Conservation (phyloP, 306 rosid species). For the Leucaena leucocephala region DNA sequence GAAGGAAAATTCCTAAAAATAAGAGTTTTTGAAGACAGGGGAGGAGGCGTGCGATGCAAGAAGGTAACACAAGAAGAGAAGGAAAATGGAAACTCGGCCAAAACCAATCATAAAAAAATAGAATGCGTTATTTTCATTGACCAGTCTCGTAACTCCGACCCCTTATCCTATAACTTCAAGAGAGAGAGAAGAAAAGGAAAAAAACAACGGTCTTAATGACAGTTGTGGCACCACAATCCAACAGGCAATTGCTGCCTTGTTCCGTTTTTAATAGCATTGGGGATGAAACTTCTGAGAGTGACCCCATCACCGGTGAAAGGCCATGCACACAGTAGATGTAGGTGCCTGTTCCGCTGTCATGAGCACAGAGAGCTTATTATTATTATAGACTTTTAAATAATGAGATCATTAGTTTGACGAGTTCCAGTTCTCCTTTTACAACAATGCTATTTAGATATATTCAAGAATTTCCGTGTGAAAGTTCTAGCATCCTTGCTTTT, state of each 20-base stretch:
- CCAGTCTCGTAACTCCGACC: background rate
- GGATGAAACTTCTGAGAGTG: background rate
- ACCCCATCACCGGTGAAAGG: background rate
- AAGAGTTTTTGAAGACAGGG: background rate
- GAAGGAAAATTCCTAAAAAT: background rate
- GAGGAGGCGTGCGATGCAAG: slow-evolving; percentile 28
- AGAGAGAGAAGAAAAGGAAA: background rate
- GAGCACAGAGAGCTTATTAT: background rate
- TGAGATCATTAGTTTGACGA: no score
- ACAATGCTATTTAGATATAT: background rate
- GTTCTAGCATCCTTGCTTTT: background rate
- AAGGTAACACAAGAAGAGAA: slow-evolving; percentile 1
- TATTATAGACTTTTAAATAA: background rate
- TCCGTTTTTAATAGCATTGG: background rate
- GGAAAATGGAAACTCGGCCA: slow-evolving; percentile 1
- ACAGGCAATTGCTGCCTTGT: background rate
- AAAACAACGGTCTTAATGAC: background rate
- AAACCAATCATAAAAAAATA: background rate
- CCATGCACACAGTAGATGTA: background rate
- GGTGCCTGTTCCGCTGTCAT: background rate
- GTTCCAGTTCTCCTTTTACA: background rate
- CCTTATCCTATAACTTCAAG: background rate
- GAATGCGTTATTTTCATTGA: background rate
- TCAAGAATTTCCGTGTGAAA: background rate
- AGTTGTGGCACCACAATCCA: background rate